Base-by-base conservation (phyloP, 495 filamentous ascomycete genomes). In the Evernia prunastri region DNA sequence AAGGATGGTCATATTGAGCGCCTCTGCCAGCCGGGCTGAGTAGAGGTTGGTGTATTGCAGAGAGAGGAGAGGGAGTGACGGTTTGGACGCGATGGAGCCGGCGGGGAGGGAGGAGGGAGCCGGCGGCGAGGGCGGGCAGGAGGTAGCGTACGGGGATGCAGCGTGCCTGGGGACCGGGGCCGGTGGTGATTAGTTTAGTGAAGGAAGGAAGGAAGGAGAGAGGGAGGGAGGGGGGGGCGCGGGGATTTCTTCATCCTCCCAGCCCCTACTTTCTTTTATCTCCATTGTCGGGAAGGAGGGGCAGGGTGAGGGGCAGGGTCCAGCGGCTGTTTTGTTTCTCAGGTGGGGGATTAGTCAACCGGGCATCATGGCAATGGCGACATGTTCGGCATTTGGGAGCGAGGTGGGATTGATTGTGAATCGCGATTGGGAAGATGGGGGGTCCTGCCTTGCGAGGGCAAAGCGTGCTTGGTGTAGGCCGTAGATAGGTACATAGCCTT, bases 151-250 rank as follows among this genome's bases (percentile, higher is more conserved):
- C 62, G 89, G 86, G 61, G 91, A n/a, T 91, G 68, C 85, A 86
- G 79, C 96, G 88, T 69, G 91, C 91, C 80, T 96, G 93, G 70
- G n/a, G 91, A 90, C 90, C 96, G 72, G 61, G 60, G 27, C n/a
- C n/a, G 3, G 11, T 4, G 43, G n/a, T 25, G 20, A 15, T 56
- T 27, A 56, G 20, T 31, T 31, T 56, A 12, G 3, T 29, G 20
- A 27, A n/a, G 36, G 57, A 17, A 0, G 1, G 15, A 7, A 39
- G 59, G 20, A 37, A 18, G 3, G 27, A 1, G 4, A 25, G 33
- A 15, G 6, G 8, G 23, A 18, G 20, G 11, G 47, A 47, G 43
- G 43, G 56, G 49, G 49, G 40, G 39, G 40, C 40, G 56, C 70
- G 74, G 81, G 71, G 78, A 84, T 82, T n/a, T n/a, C n/a, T n/a